Evolutionary conservation across 176 grass and related monocot species (phyloP).

Genomic region (Raddia guianensis): DNA sequence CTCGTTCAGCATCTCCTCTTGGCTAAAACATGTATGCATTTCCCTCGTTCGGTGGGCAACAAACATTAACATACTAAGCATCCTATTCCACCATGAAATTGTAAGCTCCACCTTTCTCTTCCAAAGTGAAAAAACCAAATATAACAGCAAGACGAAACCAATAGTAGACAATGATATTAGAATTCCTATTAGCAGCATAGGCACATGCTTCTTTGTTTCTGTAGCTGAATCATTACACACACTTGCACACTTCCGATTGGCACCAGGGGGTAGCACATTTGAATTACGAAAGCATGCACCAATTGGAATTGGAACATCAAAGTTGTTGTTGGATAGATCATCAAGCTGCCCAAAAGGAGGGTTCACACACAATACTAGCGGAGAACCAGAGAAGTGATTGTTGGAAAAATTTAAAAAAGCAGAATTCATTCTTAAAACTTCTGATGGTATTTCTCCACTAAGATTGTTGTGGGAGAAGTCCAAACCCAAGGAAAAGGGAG

Average conservation of each 20-base stretch:
- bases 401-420: slow-evolving; percentile 34
- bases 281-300: slow-evolving; percentile 2
- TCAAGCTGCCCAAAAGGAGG: not conserved
- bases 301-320: slow-evolving; percentile 25
- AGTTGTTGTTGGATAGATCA: slow-evolving; percentile 41
- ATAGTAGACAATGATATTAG: too few species aligned
- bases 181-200: too few species aligned
- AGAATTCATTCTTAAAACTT: not conserved
- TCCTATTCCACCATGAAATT: too few species aligned
- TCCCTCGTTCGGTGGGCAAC: too few species aligned
- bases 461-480: not conserved
- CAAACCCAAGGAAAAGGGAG: not conserved
- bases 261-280: not conserved
- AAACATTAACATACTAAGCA: too few species aligned
- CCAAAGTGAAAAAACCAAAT: too few species aligned
- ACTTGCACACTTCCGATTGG: not conserved
- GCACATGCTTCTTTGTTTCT: too few species aligned
- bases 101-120: too few species aligned
- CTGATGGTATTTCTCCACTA: not conserved
- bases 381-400: slow-evolving; percentile 21
- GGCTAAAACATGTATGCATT: too few species aligned
- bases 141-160: too few species aligned
- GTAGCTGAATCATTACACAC: too few species aligned
- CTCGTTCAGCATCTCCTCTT: too few species aligned
- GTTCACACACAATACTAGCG: not conserved